Evolutionary conservation across 805 yeast species (phyloP).

Genomic region (Saccharomycodes ludwigii): DNA sequence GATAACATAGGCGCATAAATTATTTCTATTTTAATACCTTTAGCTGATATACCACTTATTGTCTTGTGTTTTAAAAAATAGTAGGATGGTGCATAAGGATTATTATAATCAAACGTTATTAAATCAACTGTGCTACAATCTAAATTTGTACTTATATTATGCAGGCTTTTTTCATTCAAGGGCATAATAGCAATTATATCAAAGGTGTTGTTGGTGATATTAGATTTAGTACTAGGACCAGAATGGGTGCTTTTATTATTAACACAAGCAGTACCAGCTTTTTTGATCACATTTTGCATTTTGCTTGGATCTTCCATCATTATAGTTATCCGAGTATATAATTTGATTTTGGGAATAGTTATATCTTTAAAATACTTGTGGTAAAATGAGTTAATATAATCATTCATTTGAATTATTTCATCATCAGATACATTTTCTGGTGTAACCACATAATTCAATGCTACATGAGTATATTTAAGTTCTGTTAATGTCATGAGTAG

Average conservation of each 20-base stretch:
- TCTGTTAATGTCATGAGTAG: constrained; percentile 41
- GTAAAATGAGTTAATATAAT: constrained; percentile 9
- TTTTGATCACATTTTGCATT: constrained; percentile 37
- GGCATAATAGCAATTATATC: constrained; percentile 83
- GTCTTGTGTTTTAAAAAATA: constrained; percentile 59
- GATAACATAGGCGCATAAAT: constrained; percentile 46
- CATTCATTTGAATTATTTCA: constrained; percentile 2
- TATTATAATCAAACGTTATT: constrained; percentile 55
- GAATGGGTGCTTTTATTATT: constrained; percentile 3
- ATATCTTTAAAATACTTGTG: constrained; percentile 24
- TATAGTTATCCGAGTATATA: constrained; percentile 65
- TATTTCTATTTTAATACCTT: constrained; percentile 77
- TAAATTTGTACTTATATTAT: constrained; percentile 57
- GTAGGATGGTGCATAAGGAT: too few relatives aligned
- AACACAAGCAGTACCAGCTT: constrained; percentile 10
- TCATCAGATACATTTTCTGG: constrained; percentile 37
- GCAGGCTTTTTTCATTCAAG: constrained; percentile 61
- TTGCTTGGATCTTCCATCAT: constrained; percentile 67
- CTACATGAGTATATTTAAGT: constrained; percentile 66
- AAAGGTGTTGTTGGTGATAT: constrained; percentile 31
- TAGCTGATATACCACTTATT: constrained; percentile 67
- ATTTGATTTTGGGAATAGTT: constrained; percentile 31
- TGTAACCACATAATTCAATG: constrained; percentile 56
- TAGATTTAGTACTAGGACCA: constrained; percentile 3
- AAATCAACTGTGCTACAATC: constrained; percentile 52